phyloP scores from a whole-genome alignment of 2,329 filamentous ascomycete species.

The Sporothrix humicola region DNA sequence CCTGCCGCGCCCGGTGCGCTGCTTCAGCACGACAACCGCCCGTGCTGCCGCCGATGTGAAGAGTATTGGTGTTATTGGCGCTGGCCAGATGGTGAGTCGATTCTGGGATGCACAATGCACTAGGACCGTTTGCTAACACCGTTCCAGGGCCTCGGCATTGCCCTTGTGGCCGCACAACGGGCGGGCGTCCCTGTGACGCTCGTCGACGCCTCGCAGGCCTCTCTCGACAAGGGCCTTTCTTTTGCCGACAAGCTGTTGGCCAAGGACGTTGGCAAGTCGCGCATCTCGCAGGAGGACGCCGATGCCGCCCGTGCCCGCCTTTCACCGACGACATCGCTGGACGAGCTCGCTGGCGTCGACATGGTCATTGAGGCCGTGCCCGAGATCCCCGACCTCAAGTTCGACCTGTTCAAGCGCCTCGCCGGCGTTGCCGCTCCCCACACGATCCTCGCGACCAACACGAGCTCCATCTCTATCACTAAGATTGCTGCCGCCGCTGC shows the following conservation, averaged over 20 bases:
- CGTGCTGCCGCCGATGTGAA: conserved; percentile 74
- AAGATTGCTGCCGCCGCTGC: conserved; percentile 86
- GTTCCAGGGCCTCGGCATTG: conserved; percentile 86
- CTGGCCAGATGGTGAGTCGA: conserved; percentile 85
- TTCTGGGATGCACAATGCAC: too few relatives aligned
- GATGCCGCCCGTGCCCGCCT: conserved; percentile 74
- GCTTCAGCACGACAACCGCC: conserved; percentile 71
- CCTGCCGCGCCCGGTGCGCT: conserved; percentile 25
- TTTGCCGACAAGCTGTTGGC: conserved; percentile 94
- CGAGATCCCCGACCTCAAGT: conserved; percentile 86
- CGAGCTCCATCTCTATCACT: conserved; percentile 97
- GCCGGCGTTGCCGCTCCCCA: conserved; percentile 82
- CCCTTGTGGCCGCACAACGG: conserved; percentile 86
- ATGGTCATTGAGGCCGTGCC: conserved; percentile 98
- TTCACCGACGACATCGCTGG: conserved; percentile 72
- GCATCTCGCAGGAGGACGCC: conserved; percentile 81
- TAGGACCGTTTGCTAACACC: not conserved
- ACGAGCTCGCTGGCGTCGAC: conserved; percentile 80
- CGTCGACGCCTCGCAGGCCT: conserved; percentile 81
- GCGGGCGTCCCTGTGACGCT: conserved; percentile 84
- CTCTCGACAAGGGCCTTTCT: conserved; percentile 84
- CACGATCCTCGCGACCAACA: conserved; percentile 94
- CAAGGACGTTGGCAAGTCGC: conserved; percentile 89
- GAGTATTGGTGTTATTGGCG: conserved; percentile 87
- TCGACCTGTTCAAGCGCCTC: conserved; percentile 82